A percentile compares a stretch with the other conserved stretches of the same genome.
These are phyloP conservation scores for Larix sibirica DNA, from an alignment of 83 land plant species.

Conservation along the genomic window DNA sequence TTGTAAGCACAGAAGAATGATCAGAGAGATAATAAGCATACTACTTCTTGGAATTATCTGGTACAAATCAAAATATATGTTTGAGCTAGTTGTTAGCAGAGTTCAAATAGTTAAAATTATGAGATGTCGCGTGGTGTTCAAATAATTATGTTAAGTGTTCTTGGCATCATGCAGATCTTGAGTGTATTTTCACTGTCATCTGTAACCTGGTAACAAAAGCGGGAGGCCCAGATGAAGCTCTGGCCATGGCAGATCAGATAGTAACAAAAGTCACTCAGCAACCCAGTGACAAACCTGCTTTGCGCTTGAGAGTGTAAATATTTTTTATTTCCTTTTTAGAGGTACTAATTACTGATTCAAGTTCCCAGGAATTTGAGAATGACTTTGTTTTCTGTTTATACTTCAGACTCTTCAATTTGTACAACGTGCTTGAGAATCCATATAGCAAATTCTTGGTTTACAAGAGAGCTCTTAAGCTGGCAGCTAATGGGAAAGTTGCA, in stretches of 20 bases:
- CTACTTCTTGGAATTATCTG: background rate
- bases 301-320: slow-evolving; percentile 83
- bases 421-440: slow-evolving; percentile 83
- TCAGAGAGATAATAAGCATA: background rate
- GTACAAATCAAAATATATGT: background rate
- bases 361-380: background rate
- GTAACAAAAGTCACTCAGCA: slow-evolving; percentile 68
- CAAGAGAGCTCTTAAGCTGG: slow-evolving; percentile 77
- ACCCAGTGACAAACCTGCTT: slow-evolving; percentile 80
- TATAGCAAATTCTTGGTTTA: slow-evolving; percentile 82
- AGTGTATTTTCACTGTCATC: slow-evolving; percentile 86
- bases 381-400: background rate
- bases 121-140: background rate
- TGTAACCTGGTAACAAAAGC: slow-evolving; percentile 84
- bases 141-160: too few species aligned
- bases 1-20: background rate
- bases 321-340: background rate
- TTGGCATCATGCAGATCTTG: slow-evolving; percentile 60
- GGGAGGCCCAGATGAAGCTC: slow-evolving; percentile 67
- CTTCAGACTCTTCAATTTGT: slow-evolving; percentile 85
- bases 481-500: slow-evolving; percentile 73
- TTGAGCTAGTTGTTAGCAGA: background rate
- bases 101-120: background rate
- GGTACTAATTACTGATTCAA: background rate
- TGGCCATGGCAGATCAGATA: slow-evolving; percentile 92